Evolutionary conservation across 2,329 filamentous ascomycete species (phyloP), one percentile per base, ranked within the genome.

Genomic region (Cladosporium sp.): DNA sequence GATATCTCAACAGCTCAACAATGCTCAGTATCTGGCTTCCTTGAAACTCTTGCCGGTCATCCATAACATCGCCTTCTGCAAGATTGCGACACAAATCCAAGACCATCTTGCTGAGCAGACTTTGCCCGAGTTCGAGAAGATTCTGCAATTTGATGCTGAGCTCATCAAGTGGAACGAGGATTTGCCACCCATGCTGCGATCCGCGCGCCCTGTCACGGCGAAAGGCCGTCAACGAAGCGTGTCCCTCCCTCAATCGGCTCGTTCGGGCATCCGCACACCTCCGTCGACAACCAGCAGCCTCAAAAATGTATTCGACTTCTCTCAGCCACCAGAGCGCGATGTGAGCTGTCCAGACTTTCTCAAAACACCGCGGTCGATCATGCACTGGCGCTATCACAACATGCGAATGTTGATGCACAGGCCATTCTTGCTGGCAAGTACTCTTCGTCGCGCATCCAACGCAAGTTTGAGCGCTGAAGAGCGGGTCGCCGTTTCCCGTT

Each of bases 301-400:
- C 54, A 38, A 54, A 43, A 56, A 52, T 35, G 45, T 54, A 4
- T 58, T 4, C 81, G 81, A 74, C 74, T 86, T 11, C 73, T 86
- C 33, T 76, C 80, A 58, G 79, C 81, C 16, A 79, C 60, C 58
- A 74, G 83, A 89, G 52, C 80, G 84, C 9, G 61, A 62, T 41
- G 18, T 45, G 10, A 57, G 54, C 14, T 87, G 84, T 63, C 82
- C 85, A 0, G 84, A 87, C 59, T 81, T 84, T 2, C 77, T 90
- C 14, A 82, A 82, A 57, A 84, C 85, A 45, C 81, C 84, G 1
- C 79, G 86, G 46, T 82, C 82, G 57, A 80, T 90, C 60, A 89
- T 90, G 84, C 86, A 87, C 67, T 91, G 87, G 87, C 80, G 87
- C 11, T 91, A 87, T 65, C 83, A 87, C 64, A 89, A 89, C 61